Conservation (phyloP, 2,329 filamentous ascomycete species). For the Calonectria crousiana region DNA sequence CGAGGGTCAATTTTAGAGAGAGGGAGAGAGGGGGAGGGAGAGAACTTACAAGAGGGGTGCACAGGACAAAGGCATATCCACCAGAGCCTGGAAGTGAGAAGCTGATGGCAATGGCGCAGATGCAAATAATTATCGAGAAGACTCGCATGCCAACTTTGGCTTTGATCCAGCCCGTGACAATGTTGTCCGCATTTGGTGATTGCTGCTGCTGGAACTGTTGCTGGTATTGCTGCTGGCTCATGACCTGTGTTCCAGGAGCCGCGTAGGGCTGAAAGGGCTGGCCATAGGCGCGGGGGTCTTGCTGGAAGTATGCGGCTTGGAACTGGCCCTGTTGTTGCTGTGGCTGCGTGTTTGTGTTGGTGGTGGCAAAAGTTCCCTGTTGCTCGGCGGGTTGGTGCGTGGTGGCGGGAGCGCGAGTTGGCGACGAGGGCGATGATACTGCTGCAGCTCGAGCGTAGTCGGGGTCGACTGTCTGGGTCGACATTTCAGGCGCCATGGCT, state of each 20-base stretch:
- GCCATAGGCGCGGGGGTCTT: constrained; percentile 41
- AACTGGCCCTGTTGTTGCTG: constrained; percentile 30
- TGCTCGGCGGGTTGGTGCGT: constrained; percentile 29
- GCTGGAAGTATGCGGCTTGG: constrained; percentile 27
- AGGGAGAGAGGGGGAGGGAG: neutral
- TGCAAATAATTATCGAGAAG: constrained; percentile 40
- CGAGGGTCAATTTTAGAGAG: neutral
- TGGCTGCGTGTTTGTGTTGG: neutral
- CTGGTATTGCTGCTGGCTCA: constrained; percentile 29
- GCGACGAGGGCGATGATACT: neutral
- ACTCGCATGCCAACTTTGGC: constrained; percentile 49
- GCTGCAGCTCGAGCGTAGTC: constrained; percentile 14
- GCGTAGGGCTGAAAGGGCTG: constrained; percentile 41
- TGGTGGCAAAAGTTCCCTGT: neutral
- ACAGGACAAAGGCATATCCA: constrained; percentile 23
- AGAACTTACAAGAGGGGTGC: constrained; percentile 37
- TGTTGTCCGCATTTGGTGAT: constrained; percentile 23
- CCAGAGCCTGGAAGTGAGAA: constrained; percentile 34
- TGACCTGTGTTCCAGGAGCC: neutral
- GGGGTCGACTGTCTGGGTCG: constrained; percentile 36
- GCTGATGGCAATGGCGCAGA: constrained; percentile 45
- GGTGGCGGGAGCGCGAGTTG: constrained; percentile 22
- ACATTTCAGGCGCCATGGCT: constrained; percentile 40
- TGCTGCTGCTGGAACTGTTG: constrained; percentile 29
- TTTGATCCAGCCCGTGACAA: constrained; percentile 41